A percentile compares a stretch with the other conserved stretches of the same genome.
Conservation (phyloP, 2,329 filamentous ascomycete genomes). For the Pestalotiopsis sp. region DNA sequence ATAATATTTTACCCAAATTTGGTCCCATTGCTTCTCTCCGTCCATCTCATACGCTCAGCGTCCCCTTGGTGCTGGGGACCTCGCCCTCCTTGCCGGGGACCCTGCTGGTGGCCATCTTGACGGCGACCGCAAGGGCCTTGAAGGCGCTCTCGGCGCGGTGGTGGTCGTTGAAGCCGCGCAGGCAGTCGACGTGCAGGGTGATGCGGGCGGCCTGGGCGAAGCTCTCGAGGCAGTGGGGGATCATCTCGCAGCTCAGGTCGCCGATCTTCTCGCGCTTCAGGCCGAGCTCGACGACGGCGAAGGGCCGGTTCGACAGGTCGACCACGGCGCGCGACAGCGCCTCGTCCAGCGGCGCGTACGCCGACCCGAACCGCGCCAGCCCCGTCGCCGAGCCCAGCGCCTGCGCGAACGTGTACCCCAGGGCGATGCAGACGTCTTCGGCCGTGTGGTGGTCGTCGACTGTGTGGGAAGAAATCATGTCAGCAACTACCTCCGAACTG, state of each 20-base stretch:
- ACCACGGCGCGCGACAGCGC: conserved; percentile 91
- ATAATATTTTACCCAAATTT: no score
- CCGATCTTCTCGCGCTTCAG: conserved; percentile 91
- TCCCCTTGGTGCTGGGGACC: conserved; percentile 94
- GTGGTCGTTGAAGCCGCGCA: conserved; percentile 91
- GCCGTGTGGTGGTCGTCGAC: conserved; percentile 99
- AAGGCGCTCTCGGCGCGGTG: conserved; percentile 96
- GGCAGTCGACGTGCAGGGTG: conserved; percentile 93
- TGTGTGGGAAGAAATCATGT: conserved; percentile 31
- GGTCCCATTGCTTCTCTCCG: not conserved
- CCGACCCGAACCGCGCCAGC: conserved; percentile 86
- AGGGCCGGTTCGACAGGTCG: conserved; percentile 91
- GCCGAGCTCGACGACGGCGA: conserved; percentile 78
- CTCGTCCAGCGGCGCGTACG: conserved; percentile 93
- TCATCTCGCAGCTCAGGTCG: conserved; percentile 92
- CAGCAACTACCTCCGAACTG: not conserved
- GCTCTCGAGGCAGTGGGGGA: conserved; percentile 91
- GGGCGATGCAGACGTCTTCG: conserved; percentile 90
- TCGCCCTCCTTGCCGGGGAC: conserved; percentile 84
- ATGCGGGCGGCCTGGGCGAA: conserved; percentile 89
- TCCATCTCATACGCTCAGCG: conserved; percentile 63
- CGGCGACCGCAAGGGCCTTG: conserved; percentile 89
- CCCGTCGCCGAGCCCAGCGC: conserved; percentile 78
- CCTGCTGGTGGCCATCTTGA: conserved; percentile 72
- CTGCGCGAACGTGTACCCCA: conserved; percentile 80